Percentiles rank a stretch among this genome's conserved stretches.
Conservation (phyloP, 257 asterid species). For the Solanum sejunctum region DNA sequence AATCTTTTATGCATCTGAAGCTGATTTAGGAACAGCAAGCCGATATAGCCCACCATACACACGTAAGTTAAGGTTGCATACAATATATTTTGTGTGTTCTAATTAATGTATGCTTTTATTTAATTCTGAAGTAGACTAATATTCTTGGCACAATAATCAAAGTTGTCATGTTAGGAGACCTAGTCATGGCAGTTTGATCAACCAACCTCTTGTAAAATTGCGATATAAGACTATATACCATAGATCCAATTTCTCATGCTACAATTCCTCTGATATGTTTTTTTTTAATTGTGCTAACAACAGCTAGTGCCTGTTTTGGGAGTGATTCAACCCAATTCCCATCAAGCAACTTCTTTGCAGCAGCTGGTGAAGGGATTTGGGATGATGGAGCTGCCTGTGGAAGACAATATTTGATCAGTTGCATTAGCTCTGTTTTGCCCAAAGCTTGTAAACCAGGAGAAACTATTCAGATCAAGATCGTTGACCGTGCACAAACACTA, state of each 20-base stretch:
- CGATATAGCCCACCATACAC: slow-evolving; percentile 48
- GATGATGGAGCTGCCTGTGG: slow-evolving; percentile 83
- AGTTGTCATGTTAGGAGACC: too few species aligned
- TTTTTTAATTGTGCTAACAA: background rate
- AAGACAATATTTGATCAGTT: slow-evolving; percentile 54
- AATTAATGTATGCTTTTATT: too few species aligned
- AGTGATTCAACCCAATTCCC: slow-evolving; percentile 48
- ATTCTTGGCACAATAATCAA: too few species aligned
- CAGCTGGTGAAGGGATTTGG: slow-evolving; percentile 80
- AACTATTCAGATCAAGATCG: slow-evolving; percentile 37
- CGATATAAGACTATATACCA: too few species aligned
- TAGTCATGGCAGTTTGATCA: too few species aligned
- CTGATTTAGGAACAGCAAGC: slow-evolving; percentile 69
- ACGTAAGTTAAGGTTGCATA: slow-evolving; percentile 34
- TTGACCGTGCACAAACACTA: slow-evolving; percentile 51
- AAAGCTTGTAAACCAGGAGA: slow-evolving; percentile 29
- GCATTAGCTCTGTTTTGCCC: slow-evolving; percentile 38
- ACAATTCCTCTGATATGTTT: too few species aligned
- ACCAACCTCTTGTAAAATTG: too few species aligned
- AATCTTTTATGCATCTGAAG: slow-evolving; percentile 11
- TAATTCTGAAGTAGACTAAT: too few species aligned
- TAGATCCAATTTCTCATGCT: too few species aligned
- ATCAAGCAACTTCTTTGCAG: slow-evolving; percentile 47
- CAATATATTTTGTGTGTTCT: too few species aligned
- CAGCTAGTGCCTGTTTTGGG: slow-evolving; percentile 74